phyloP scores from a whole-genome alignment of 176 grass and related monocot genomes.

The Luzula sylvatica region DNA sequence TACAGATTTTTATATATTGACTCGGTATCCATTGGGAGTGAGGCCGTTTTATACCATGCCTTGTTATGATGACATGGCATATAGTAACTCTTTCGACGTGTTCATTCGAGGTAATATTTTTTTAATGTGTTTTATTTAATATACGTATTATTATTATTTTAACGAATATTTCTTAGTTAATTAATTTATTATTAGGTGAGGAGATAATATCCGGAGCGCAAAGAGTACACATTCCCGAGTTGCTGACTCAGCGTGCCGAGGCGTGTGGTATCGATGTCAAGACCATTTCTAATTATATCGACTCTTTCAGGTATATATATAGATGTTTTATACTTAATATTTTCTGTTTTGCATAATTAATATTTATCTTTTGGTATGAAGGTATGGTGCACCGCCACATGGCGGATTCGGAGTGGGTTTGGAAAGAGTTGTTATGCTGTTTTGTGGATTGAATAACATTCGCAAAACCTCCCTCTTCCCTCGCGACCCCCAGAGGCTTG shows the following conservation, averaged over 20 bases:
- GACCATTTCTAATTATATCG: slow-evolving; percentile 69
- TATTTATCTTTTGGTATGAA: slow-evolving; percentile 1
- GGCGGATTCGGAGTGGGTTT: slow-evolving; percentile 62
- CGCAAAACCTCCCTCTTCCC: slow-evolving; percentile 70
- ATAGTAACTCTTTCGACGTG: slow-evolving; percentile 95
- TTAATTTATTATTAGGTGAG: slow-evolving; percentile 32
- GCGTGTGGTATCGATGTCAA: slow-evolving; percentile 75
- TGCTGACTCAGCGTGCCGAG: slow-evolving; percentile 54
- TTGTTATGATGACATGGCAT: slow-evolving; percentile 59
- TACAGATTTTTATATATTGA: slow-evolving; percentile 87
- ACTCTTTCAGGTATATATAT: slow-evolving; percentile 58
- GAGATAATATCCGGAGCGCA: slow-evolving; percentile 94
- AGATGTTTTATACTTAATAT: not conserved
- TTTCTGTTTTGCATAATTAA: slow-evolving; percentile 15
- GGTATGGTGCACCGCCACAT: slow-evolving; percentile 51
- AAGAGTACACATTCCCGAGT: slow-evolving; percentile 74
- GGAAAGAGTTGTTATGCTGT: slow-evolving; percentile 74
- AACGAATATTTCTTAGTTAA: slow-evolving; percentile 9
- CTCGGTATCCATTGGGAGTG: slow-evolving; percentile 74
- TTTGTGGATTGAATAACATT: slow-evolving; percentile 72
- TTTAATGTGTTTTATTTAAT: not conserved
- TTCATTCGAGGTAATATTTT: slow-evolving; percentile 73
- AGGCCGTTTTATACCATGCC: slow-evolving; percentile 98
- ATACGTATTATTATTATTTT: not conserved
- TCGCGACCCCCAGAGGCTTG: slow-evolving; percentile 55